Evolutionary conservation across 345 rosid species (phyloP), one percentile per base, ranked within the genome.

Genomic region (Turritis glabra): DNA sequence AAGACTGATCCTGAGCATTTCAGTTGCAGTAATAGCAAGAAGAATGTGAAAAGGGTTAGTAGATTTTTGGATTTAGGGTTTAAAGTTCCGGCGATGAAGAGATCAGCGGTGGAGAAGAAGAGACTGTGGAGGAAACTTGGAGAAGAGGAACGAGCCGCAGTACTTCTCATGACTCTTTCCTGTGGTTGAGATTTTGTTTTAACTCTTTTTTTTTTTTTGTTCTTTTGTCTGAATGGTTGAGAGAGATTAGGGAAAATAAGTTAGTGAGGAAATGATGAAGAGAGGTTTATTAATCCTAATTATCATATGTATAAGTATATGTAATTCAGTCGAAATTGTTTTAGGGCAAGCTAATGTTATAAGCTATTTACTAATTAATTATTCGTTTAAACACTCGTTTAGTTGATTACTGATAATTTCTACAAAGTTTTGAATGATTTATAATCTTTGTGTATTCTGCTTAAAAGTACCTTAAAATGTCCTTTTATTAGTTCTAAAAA

Each of bases 141-240:
- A 1, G 99, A 88, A 78, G 81, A 78, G n/a, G 99, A 95, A 70
- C 89, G 84, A 81, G 99, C 98, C 1, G 99, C 99, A 2, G 89
- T 88, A 19, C 82, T 95, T 47, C 81, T 95, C 50, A 92, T 95
- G 97, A 84, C 99, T 38, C 80, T 95, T 1, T 92, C 99, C 17
- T 90, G 81, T 81, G 96, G 93, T 18, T 84, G 84, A 30, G 93
- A 83, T 63, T 81, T 35, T 63, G n/a, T 8, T 9, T 33, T 1
- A 1, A 14, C 56, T 44, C 29, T 27, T 52, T 58, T 47, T 33
- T 57, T 67, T 68, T 27, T 55, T 52, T 47, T 6, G 41, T 58
- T 47, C 23, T 57, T 67, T 68, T 27, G 63, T 52, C 55, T 6
- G 41, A 54, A 10, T 46, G 52, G 48, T 48, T 19, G 23, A 23